Evolutionary conservation across 768 basidiomycete species (phyloP), one percentile per base, ranked within the genome.

Genomic region (Sarcomyxa edulis): DNA sequence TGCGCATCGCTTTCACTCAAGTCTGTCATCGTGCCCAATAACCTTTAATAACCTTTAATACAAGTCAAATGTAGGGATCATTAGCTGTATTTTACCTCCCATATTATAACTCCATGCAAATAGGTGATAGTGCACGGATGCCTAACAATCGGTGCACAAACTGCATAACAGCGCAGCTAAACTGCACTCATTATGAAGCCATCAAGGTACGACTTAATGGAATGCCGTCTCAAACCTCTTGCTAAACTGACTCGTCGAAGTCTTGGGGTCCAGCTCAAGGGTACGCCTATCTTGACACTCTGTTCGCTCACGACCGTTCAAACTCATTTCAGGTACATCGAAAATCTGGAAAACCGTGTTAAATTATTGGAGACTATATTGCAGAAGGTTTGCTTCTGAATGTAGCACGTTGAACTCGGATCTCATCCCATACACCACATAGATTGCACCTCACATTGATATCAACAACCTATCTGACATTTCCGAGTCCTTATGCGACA

Each of bases 121-220:
- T 35, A 81, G 79, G 81, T 52, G 83, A 89, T 60, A 85, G 85
- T 42, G 76, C 73, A 3, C 79, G 77, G 49, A 81, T 76, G 76
- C 73, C 78, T 2, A 71, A 69, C 21, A 78, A 79, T 49, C 56
- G 68, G 38, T 87, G 84, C 54, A 76, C 80, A 1, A 84, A 84
- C 55, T 85, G 83, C 52, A 64, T 74, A 19, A 66, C 78, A 4
- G 81, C 75, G 51, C 73, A 66, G 45, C 69, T 71, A 26, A 74
- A 80, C 4, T 87, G 84, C 59, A 79, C 76, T 0, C 84, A 87
- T n/a, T n/a, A 81, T 35, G 80, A 83, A 53, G 71, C 76, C 2
- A 80, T 79, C 18, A 82, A 81, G 71, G 80, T 80, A 44, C 29
- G 70, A 10, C 4, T n/a, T n/a, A n/a, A n/a, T 12, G 37, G 7